Evolutionary conservation across 2,329 filamentous ascomycete genomes (phyloP).

Genomic region (Cucurbitaria berberidis): DNA sequence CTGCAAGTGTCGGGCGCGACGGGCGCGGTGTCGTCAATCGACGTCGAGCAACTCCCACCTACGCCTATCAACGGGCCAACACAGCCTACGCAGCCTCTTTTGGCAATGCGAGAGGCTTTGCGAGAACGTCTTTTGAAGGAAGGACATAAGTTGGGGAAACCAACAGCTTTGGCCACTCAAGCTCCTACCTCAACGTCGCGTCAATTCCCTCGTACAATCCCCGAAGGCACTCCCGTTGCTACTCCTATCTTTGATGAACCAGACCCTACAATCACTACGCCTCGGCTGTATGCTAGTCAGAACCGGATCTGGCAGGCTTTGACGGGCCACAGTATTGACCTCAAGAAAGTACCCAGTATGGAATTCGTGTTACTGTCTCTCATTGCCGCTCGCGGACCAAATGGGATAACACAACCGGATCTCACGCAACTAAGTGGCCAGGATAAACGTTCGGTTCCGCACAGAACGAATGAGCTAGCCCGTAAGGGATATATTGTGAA

Average conservation of each 20-base stretch:
- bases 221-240: slow-evolving; percentile 4
- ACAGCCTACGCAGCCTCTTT: slow-evolving; percentile 21
- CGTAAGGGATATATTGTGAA: slow-evolving; percentile 69
- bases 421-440: slow-evolving; percentile 63
- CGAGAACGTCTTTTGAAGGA: slow-evolving; percentile 25
- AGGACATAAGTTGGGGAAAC: slow-evolving; percentile 1
- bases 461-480: slow-evolving; percentile 63
- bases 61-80: neutral
- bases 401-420: slow-evolving; percentile 65
- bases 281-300: slow-evolving; percentile 55
- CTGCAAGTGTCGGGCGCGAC: slow-evolving; percentile 14
- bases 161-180: neutral
- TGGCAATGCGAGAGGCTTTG: slow-evolving; percentile 22
- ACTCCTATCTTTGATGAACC: slow-evolving; percentile 38
- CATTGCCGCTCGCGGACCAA: slow-evolving; percentile 61
- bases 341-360: slow-evolving; percentile 58
- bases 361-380: slow-evolving; percentile 65
- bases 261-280: slow-evolving; percentile 22
- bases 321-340: slow-evolving; percentile 65
- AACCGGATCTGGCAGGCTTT: slow-evolving; percentile 66
- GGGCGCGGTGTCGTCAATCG: neutral
- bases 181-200: neutral
- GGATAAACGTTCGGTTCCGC: slow-evolving; percentile 69
- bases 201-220: slow-evolving; percentile 21
- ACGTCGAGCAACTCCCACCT: neutral